Evolutionary conservation across 352 stramenopile species (phyloP), one percentile per base, ranked within the genome.

Genomic region (Phytophthora quininea): DNA sequence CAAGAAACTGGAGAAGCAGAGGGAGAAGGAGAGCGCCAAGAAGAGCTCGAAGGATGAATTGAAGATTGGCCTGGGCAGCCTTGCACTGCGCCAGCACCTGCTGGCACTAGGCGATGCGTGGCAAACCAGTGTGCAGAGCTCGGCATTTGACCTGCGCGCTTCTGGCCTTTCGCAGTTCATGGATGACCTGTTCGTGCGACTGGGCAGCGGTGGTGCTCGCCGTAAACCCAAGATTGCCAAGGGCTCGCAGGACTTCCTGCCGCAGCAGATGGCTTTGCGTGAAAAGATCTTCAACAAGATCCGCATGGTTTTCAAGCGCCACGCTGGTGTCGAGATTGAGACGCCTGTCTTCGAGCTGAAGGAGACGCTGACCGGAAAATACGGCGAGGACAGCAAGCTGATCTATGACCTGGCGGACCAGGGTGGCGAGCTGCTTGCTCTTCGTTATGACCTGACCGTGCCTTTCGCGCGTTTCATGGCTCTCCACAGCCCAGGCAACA

Each of bases 371-470:
- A 99, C 96, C 12, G 97, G 97, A 56, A 99, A 99, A 79, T 99
- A 99, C 77, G 97, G 97, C 47, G 97, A 99, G 75, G 97, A 99
- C 77, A 97, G 83, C 67, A 99, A 99, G 79, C 91, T 99, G 27
- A 99, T 99, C 71, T 99, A 99, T 79, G 97, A 99, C 68, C 83
- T 99, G 50, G 97, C 97, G 12, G 97, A 99, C 80, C 97, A 99
- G 69, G 97, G 96, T 65, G 97, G 97, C 43, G 96, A 99, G 75
- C 65, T 98, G 19, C 74, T 99, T 54, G 92, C 91, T 31, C 82
- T 98, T 29, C 87, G 96, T 27, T 99, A 99, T 73, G 97, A 99
- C 68, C 79, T 99, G 56, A 99, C 97, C 27, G 97, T 99, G 42
- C 97, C 97, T 0, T 99, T 99, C 71, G 97, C 97, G 49, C 91